Evolutionary conservation across 805 yeast species (phyloP).

Genomic region (Komagataella mondaviorum): DNA sequence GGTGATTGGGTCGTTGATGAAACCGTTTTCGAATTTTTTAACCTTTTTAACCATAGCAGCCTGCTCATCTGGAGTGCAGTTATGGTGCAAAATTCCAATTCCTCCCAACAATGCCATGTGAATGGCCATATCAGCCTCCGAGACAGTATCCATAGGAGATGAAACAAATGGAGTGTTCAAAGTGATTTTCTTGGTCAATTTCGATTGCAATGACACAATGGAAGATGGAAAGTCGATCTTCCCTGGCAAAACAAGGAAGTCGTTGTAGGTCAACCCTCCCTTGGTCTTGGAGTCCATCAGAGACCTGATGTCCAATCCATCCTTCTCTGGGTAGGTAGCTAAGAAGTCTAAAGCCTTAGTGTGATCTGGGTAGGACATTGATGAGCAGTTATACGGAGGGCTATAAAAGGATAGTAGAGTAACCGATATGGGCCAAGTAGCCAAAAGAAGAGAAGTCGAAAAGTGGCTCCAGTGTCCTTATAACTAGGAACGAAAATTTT

Average conservation of each 20-base stretch:
- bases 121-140: constrained; percentile 95
- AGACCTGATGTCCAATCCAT: constrained; percentile 73
- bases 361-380: constrained; percentile 18
- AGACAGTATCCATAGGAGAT: constrained; percentile 99
- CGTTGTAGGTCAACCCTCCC: constrained; percentile 97
- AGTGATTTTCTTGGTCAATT: constrained; percentile 82
- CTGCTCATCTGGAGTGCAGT: constrained; percentile 93
- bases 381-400: not conserved
- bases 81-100: constrained; percentile 96
- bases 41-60: constrained; percentile 97
- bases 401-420: not conserved
- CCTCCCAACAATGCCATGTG: constrained; percentile 98
- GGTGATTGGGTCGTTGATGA: constrained; percentile 88
- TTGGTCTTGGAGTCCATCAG: constrained; percentile 82
- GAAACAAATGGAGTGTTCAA: constrained; percentile 92
- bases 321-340: constrained; percentile 51
- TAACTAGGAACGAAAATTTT: not conserved
- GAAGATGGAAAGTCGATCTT: constrained; percentile 82
- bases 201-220: constrained; percentile 66
- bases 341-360: constrained; percentile 59
- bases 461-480: not conserved
- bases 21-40: constrained; percentile 94
- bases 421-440: not conserved
- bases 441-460: not conserved
- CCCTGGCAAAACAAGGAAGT: constrained; percentile 90